phyloP scores from a whole-genome alignment of 2,329 filamentous ascomycete genomes.

The Diaporthe aspalathi region DNA sequence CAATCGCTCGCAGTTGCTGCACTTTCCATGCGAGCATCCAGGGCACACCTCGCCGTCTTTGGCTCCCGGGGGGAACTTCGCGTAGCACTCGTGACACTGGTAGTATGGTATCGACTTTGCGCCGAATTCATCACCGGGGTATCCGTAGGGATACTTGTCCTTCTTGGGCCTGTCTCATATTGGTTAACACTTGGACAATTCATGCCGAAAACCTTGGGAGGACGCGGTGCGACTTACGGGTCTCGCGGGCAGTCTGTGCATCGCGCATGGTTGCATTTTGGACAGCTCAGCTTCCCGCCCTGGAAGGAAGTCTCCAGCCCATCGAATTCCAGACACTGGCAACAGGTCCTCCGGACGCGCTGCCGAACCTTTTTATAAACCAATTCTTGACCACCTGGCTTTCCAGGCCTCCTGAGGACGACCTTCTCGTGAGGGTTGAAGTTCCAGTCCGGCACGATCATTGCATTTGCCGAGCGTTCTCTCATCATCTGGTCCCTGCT shows the following conservation, averaged over 20 bases:
- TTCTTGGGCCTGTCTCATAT: conserved; percentile 67
- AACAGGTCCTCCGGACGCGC: conserved; percentile 80
- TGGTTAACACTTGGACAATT: conserved; percentile 37
- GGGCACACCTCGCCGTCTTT: conserved; percentile 66
- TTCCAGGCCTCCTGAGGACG: conserved; percentile 72
- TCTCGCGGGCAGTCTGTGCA: conserved; percentile 86
- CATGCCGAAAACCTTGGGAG: not conserved
- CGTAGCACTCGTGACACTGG: conserved; percentile 72
- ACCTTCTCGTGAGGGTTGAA: conserved; percentile 59
- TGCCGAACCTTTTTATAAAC: conserved; percentile 78
- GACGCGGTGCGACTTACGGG: conserved; percentile 67
- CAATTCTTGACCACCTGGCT: conserved; percentile 72
- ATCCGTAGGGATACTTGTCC: conserved; percentile 76
- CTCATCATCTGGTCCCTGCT: conserved; percentile 62
- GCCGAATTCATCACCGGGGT: conserved; percentile 73
- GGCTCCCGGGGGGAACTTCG: conserved; percentile 63
- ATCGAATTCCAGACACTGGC: conserved; percentile 65
- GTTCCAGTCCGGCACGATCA: conserved; percentile 64
- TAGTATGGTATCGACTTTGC: conserved; percentile 63
- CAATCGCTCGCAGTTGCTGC: conserved; percentile 67
- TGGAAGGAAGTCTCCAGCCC: conserved; percentile 66
- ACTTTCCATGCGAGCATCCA: conserved; percentile 71
- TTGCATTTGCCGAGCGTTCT: conserved; percentile 67
- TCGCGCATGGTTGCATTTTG: conserved; percentile 75
- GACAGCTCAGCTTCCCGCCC: conserved; percentile 70